Conservation (phyloP, 805 yeast species). For the Suhomyces kilbournensis region DNA sequence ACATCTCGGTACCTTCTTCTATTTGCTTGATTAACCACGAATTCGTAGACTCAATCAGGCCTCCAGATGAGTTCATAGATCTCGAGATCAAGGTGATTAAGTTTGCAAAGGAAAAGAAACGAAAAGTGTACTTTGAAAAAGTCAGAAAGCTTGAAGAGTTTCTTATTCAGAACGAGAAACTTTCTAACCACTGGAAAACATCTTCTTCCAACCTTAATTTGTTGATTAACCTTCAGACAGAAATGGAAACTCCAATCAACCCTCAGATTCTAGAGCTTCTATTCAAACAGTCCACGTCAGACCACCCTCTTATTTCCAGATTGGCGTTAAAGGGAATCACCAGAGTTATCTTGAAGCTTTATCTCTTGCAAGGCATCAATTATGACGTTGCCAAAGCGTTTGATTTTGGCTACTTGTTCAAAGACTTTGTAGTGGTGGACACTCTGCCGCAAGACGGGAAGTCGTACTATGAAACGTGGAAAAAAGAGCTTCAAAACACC, state of each 20-base stretch:
- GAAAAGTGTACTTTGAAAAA: constrained; percentile 38
- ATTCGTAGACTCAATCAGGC: constrained; percentile 48
- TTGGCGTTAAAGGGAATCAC: constrained; percentile 59
- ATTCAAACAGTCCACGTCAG: constrained; percentile 47
- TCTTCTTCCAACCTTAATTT: constrained; percentile 48
- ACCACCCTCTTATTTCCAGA: constrained; percentile 67
- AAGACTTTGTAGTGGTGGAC: constrained; percentile 40
- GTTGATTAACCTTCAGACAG: constrained; percentile 51
- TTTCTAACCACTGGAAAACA: constrained; percentile 55
- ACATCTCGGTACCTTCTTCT: constrained; percentile 32
- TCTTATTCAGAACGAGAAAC: constrained; percentile 23
- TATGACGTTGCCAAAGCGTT: constrained; percentile 47
- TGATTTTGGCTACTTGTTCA: constrained; percentile 32
- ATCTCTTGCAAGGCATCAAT: constrained; percentile 42
- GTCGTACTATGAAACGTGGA: constrained; percentile 43
- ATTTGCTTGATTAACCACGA: constrained; percentile 49
- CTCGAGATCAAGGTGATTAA: constrained; percentile 57
- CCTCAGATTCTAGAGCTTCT: constrained; percentile 42
- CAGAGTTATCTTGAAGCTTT: constrained; percentile 42
- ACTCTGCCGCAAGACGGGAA: constrained; percentile 33
- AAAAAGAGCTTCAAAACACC: constrained; percentile 49
- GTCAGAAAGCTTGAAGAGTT: constrained; percentile 43
- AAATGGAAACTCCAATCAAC: constrained; percentile 46
- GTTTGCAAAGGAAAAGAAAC: constrained; percentile 61
- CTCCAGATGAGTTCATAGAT: constrained; percentile 58